A percentile compares a stretch with the other conserved stretches of the same genome.
Evolutionary conservation across 345 rosid genomes (phyloP).

Genomic region (Iberis pinnata): DNA sequence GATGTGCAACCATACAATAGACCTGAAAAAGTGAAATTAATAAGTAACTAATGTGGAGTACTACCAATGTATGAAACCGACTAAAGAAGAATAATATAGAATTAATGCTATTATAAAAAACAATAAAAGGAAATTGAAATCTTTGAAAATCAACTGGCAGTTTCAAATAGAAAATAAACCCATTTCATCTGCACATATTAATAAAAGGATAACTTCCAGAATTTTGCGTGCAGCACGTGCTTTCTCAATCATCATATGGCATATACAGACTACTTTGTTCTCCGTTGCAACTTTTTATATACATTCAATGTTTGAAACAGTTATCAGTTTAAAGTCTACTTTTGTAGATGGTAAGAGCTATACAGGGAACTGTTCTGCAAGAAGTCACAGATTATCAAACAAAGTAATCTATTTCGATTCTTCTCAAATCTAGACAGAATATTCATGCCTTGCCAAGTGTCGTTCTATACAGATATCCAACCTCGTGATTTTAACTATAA

Average conservation of each 20-base stretch:
- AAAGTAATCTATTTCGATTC: no score
- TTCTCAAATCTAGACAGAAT: no score
- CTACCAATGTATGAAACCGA: constrained; percentile 11
- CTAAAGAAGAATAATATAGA: not conserved
- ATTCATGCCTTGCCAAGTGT: no score
- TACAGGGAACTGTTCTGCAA: not conserved
- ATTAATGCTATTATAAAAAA: not conserved
- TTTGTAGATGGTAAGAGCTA: not conserved
- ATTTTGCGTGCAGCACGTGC: not conserved
- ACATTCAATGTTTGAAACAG: constrained; percentile 15
- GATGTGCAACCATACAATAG: constrained; percentile 96
- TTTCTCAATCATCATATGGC: not conserved
- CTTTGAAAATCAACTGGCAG: constrained; percentile 5
- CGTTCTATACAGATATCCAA: no score
- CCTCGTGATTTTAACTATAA: no score
- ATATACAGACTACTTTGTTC: not conserved
- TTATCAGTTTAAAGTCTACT: constrained; percentile 7
- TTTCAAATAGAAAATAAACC: not conserved
- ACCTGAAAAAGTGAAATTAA: constrained; percentile 50
- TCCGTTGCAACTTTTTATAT: not conserved
- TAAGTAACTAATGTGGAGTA: constrained; percentile 22
- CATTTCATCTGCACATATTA: constrained; percentile 6
- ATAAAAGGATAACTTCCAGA: not conserved
- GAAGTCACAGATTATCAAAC: not conserved
- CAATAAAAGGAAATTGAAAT: constrained; percentile 1